These are phyloP conservation scores for Hippophae gyantsensis DNA, from an alignment of 306 rosid species.

Conservation along the genomic window DNA sequence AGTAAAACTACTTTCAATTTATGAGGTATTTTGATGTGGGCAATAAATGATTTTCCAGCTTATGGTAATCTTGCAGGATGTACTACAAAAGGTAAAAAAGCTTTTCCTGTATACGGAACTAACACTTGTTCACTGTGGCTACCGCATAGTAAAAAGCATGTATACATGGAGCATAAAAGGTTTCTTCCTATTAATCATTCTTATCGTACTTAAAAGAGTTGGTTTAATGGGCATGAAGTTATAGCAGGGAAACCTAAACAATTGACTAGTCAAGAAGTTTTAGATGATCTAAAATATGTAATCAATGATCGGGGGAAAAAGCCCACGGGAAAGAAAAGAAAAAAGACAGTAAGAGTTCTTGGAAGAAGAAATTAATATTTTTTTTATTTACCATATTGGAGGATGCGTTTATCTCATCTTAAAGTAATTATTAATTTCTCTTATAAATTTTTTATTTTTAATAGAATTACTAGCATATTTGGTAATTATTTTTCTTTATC, in stretches of 20 bases:
- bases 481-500: no score
- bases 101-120: background rate
- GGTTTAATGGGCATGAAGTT: conserved; percentile 1
- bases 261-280: background rate
- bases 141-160: background rate
- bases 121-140: background rate
- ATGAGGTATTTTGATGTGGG: no score
- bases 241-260: background rate
- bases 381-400: background rate
- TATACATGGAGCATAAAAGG: background rate
- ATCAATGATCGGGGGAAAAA: background rate
- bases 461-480: no score
- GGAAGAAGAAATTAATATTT: no score
- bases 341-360: background rate
- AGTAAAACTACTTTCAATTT: no score
- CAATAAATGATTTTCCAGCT: no score
- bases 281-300: background rate
- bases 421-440: background rate
- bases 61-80: background rate
- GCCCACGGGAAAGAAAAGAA: background rate
- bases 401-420: background rate
- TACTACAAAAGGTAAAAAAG: conserved; percentile 2
- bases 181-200: background rate
- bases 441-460: background rate
- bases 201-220: background rate